A percentile compares a stretch with the other conserved stretches of the same genome.
These are phyloP conservation scores for barley (Hordeum vulgare) DNA, from an alignment of 176 grass and related monocot species.

Conservation along the genomic window DNA sequence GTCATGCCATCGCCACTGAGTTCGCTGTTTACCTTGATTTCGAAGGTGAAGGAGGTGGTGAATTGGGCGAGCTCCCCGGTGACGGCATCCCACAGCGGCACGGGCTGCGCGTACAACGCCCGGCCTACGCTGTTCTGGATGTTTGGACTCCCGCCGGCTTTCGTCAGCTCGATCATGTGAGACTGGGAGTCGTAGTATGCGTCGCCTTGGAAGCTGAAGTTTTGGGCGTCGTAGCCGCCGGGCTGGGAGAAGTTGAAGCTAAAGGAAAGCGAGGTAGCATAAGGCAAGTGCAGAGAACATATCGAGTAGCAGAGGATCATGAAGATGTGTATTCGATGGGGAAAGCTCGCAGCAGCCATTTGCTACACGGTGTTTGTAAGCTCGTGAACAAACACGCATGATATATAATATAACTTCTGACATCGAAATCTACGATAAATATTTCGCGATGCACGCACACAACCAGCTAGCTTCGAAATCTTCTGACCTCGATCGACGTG, in stretches of 20 bases:
- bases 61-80: slow-evolving; percentile 24
- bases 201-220: neutral
- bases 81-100: slow-evolving; percentile 19
- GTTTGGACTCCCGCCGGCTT: neutral
- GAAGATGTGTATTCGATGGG: neutral
- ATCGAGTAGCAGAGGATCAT: neutral
- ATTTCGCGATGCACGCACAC: too few species aligned
- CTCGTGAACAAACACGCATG: too few species aligned
- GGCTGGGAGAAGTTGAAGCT: neutral
- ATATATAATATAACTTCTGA: too few species aligned
- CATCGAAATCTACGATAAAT: too few species aligned
- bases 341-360: neutral
- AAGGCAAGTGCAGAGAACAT: neutral
- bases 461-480: too few species aligned
- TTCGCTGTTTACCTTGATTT: neutral
- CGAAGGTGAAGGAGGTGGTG: slow-evolving; percentile 27
- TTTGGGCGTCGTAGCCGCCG: neutral
- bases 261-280: neutral
- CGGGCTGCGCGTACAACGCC: neutral
- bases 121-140: neutral
- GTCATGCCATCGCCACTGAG: slow-evolving; percentile 29
- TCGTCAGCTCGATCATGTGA: neutral
- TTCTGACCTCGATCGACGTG: too few species aligned
- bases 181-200: neutral
- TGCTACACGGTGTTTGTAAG: neutral